Evolutionary conservation across 2,329 filamentous ascomycete species (phyloP), one percentile per base, ranked within the genome.

Genomic region (Cryphonectria naterciae): DNA sequence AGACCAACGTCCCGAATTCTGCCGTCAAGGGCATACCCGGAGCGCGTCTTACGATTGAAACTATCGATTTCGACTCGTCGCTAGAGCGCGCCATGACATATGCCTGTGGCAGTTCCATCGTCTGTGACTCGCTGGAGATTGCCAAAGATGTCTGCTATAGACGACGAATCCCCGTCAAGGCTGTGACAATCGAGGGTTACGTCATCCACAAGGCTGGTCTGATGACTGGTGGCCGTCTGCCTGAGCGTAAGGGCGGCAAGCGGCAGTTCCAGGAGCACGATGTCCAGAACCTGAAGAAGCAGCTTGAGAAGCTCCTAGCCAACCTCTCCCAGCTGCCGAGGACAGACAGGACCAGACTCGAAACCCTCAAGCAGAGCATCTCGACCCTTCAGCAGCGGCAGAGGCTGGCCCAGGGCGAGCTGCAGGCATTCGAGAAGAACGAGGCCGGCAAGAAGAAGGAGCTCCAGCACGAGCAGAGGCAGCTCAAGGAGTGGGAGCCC

Each of bases 121-220:
- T 99, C 6, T 98, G 95, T 77, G 96, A 99, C 80, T 93, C 89
- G 68, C 85, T 98, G 49, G 88, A 92, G 4, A 91, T 96, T 68
- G 96, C 96, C 39, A 97, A 97, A 79, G 88, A 95, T 70, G 91
- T 99, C 62, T 95, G 94, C 78, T 98, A 97, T 78, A 90, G 93
- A 70, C 92, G 90, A 74, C 91, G 89, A 43, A 91, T 98, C 43
- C 92, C 95, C 71, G 95, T 97, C 68, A 98, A 98, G 80, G 95
- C 95, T 6, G 95, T 99, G 17, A 97, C 95, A 0, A 82, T 98
- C 17, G 95, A 98, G 78, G 96, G 96, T n/a, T 95, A 92, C 68
- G 92, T 99, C 72, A 98, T 99, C 74, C 94, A 97, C 83, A 98
- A 98, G 79, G 94, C 93, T 62, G 96, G 96, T 77, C 87, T 97